Evolutionary conservation across 257 asterid species (phyloP).

Genomic region (Ligustrum vulgare): DNA sequence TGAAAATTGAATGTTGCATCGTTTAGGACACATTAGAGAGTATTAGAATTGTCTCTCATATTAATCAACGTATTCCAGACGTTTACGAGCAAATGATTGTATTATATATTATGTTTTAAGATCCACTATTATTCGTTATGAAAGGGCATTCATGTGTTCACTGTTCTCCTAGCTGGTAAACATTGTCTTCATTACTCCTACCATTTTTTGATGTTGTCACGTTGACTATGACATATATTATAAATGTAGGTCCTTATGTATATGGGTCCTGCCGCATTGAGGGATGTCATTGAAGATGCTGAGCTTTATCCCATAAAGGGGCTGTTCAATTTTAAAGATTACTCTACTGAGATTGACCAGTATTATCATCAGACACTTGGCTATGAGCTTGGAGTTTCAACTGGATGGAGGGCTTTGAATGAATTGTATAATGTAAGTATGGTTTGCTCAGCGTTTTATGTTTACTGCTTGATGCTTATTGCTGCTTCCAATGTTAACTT

Average conservation of each 20-base stretch:
- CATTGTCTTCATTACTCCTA: background rate
- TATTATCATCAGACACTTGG: conserved; percentile 84
- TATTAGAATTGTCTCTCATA: background rate
- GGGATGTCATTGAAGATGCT: conserved; percentile 74
- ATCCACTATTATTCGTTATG: background rate
- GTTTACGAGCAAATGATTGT: background rate
- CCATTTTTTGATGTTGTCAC: background rate
- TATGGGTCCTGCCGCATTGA: conserved; percentile 80
- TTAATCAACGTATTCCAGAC: background rate
- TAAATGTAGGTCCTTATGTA: conserved; percentile 75
- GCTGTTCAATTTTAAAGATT: conserved; percentile 75
- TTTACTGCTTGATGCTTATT: background rate
- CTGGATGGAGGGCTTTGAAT: conserved; percentile 92
- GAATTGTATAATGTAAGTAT: conserved; percentile 75
- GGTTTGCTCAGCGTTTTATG: conserved; percentile 3
- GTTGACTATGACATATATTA: conserved; percentile 11
- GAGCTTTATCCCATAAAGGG: conserved; percentile 94
- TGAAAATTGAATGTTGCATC: background rate
- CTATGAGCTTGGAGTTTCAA: conserved; percentile 83
- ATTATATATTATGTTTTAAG: background rate
- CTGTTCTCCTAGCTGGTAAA: background rate
- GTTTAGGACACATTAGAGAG: background rate
- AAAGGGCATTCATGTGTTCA: background rate
- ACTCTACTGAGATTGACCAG: conserved; percentile 66
- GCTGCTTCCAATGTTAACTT: background rate